phyloP scores from a whole-genome alignment of 257 asterid species.

The Linderniella brevidens region DNA sequence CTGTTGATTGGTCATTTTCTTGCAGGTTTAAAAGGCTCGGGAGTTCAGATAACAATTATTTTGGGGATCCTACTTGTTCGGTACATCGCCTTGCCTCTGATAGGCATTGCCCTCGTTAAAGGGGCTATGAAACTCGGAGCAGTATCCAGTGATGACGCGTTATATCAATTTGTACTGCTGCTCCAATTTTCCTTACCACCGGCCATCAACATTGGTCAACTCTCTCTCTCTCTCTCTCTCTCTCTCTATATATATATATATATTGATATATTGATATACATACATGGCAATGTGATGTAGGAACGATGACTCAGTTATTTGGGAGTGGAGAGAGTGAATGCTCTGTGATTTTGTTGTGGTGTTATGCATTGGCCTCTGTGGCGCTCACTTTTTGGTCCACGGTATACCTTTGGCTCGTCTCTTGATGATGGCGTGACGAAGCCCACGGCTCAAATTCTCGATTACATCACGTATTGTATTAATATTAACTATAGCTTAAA shows the following conservation, averaged over 20 bases:
- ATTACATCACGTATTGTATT: too few species aligned
- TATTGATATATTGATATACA: neutral
- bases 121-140: slow-evolving; percentile 42
- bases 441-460: too few species aligned
- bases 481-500: too few species aligned
- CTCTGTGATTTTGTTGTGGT: slow-evolving; percentile 70
- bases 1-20: neutral
- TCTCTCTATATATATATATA: neutral
- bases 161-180: slow-evolving; percentile 63
- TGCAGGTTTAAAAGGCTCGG: slow-evolving; percentile 53
- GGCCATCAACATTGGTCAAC: slow-evolving; percentile 74
- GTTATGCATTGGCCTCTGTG: slow-evolving; percentile 52
- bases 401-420: slow-evolving; percentile 45
- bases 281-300: slow-evolving; percentile 14
- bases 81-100: slow-evolving; percentile 43
- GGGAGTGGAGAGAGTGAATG: slow-evolving; percentile 77
- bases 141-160: slow-evolving; percentile 29
- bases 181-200: slow-evolving; percentile 84
- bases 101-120: slow-evolving; percentile 52
- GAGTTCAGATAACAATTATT: slow-evolving; percentile 34
- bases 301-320: slow-evolving; percentile 64
- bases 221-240: neutral
- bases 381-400: slow-evolving; percentile 65
- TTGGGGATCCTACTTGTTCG: slow-evolving; percentile 46
- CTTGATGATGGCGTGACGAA: slow-evolving; percentile 8